These are phyloP conservation scores for Cavenderia fasciculata DNA, from an alignment of 78 protist species.

Conservation along the genomic window DNA sequence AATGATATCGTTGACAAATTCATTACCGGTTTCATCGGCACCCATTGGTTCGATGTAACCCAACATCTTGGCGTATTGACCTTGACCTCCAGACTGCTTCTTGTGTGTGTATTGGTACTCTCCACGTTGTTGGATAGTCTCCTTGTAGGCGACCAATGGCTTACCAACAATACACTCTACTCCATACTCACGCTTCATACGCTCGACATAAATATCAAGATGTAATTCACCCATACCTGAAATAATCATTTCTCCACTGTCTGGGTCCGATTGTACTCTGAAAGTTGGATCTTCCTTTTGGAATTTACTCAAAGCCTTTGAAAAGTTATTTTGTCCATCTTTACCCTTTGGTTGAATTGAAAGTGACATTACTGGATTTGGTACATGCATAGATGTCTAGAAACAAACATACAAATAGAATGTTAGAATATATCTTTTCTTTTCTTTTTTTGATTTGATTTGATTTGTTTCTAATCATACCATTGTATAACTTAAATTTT, in stretches of 20 bases:
- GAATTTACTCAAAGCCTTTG: conserved; percentile 89
- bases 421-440: no score
- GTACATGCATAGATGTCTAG: conserved; percentile 94
- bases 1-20: conserved; percentile 81
- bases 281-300: conserved; percentile 97
- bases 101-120: conserved; percentile 92
- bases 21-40: conserved; percentile 48
- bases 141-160: conserved; percentile 93
- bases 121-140: conserved; percentile 82
- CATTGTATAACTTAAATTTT: conserved; percentile 31
- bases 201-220: conserved; percentile 93
- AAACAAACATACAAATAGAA: no score
- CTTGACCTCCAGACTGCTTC: conserved; percentile 97
- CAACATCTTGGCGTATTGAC: conserved; percentile 94
- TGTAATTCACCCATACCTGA: conserved; percentile 99
- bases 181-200: conserved; percentile 90
- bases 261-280: conserved; percentile 86
- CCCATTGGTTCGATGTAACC: conserved; percentile 90
- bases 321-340: conserved; percentile 63
- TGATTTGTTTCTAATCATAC: no score
- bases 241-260: conserved; percentile 84
- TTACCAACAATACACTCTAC: conserved; percentile 73
- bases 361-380: conserved; percentile 96
- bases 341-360: conserved; percentile 80
- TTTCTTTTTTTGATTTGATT: no score